These are phyloP conservation scores for Tetradesmus lagerheimii DNA, from an alignment of 139 green algal genomes.

Conservation along the genomic window DNA sequence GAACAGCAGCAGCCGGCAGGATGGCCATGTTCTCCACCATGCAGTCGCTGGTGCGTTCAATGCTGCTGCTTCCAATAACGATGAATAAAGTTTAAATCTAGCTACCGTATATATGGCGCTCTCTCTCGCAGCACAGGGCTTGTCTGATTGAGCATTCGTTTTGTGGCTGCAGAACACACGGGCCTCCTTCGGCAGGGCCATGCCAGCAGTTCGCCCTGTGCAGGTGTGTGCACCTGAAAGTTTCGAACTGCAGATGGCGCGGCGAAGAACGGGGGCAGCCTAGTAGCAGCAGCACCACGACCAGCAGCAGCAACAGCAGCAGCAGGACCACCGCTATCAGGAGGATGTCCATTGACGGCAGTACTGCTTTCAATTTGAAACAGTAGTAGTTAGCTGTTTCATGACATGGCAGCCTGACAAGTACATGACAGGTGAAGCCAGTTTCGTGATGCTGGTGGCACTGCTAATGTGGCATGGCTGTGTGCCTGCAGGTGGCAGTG, in stretches of 20 bases:
- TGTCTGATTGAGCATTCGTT: not conserved
- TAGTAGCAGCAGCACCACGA: not conserved
- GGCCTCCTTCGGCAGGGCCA: conserved; percentile 44
- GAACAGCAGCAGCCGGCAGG: conserved; percentile 14
- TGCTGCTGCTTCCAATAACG: not conserved
- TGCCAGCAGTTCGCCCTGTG: conserved; percentile 26
- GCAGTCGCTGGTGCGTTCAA: conserved; percentile 37
- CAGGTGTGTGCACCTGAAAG: conserved; percentile 1
- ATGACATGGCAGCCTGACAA: no score
- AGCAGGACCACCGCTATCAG: not conserved
- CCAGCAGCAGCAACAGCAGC: conserved; percentile 4
- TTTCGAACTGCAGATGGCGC: not conserved
- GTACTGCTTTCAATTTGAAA: not conserved
- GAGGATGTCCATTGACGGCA: not conserved
- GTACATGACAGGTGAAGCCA: no score
- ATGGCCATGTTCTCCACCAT: conserved; percentile 41
- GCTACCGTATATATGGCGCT: no score
- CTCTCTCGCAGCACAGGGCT: not conserved
- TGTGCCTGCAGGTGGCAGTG: conserved; percentile 50
- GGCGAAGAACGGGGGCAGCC: not conserved
- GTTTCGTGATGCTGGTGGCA: not conserved
- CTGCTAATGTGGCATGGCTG: not conserved
- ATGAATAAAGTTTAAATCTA: not conserved
- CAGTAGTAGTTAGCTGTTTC: no score
- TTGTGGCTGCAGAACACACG: conserved; percentile 43